Evolutionary conservation across 2,329 filamentous ascomycete genomes (phyloP).

Genomic region (Ascosphaera acerosa): DNA sequence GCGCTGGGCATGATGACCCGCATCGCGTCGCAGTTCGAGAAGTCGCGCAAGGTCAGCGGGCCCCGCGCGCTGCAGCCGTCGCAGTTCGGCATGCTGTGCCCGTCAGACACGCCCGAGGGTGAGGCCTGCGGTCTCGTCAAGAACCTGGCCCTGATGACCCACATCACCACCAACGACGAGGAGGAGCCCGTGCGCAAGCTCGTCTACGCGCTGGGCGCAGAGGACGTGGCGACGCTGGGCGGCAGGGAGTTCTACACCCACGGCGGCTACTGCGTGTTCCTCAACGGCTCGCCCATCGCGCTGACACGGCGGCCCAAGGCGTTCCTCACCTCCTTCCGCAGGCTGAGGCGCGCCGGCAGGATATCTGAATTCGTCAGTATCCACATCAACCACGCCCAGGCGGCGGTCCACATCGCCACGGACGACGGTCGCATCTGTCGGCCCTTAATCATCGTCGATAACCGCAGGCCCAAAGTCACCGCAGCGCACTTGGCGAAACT

Average conservation of each 20-base stretch:
- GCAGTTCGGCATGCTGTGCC: slow-evolving; percentile 94
- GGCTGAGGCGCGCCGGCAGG: slow-evolving; percentile 65
- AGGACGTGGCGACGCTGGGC: slow-evolving; percentile 53
- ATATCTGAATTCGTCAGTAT: slow-evolving; percentile 94
- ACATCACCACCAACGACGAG: slow-evolving; percentile 91
- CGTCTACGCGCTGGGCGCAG: slow-evolving; percentile 65
- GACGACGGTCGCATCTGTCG: slow-evolving; percentile 93
- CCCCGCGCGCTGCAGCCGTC: slow-evolving; percentile 90
- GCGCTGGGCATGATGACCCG: slow-evolving; percentile 98
- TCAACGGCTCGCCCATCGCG: slow-evolving; percentile 87
- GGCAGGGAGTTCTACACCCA: slow-evolving; percentile 69
- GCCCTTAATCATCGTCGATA: slow-evolving; percentile 85
- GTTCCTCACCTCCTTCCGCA: slow-evolving; percentile 66
- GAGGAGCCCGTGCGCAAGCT: slow-evolving; percentile 72
- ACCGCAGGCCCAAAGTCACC: slow-evolving; percentile 57
- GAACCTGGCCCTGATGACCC: slow-evolving; percentile 95
- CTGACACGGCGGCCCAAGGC: slow-evolving; percentile 64
- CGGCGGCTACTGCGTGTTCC: slow-evolving; percentile 70
- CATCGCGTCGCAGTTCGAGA: slow-evolving; percentile 96
- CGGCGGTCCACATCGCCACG: slow-evolving; percentile 80
- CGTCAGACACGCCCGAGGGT: slow-evolving; percentile 92
- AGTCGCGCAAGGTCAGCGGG: slow-evolving; percentile 88
- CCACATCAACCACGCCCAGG: slow-evolving; percentile 81
- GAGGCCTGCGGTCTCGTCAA: slow-evolving; percentile 96
- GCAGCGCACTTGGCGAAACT: slow-evolving; percentile 54